Evolutionary conservation across 148 eudicot species (phyloP).

Genomic region (Fagopyrum homotropicum): DNA sequence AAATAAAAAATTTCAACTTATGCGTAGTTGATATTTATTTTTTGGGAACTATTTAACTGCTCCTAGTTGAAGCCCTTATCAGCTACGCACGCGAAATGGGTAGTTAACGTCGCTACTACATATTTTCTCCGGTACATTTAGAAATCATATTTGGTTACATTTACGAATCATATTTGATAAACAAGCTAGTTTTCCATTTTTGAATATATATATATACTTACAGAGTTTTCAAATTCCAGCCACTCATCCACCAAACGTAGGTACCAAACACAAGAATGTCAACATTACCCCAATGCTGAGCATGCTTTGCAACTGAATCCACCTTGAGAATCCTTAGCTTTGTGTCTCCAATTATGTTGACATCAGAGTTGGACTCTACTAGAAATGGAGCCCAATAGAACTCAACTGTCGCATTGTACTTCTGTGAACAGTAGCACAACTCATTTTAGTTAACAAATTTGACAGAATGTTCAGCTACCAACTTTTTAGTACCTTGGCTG

Average conservation of each 20-base stretch:
- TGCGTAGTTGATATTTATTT: too few relatives aligned
- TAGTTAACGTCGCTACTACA: too few relatives aligned
- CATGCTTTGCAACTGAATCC: slow-evolving; percentile 73
- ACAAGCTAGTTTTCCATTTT: too few relatives aligned
- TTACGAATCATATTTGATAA: too few relatives aligned
- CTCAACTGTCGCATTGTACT: slow-evolving; percentile 78
- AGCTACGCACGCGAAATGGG: too few relatives aligned
- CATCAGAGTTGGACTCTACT: slow-evolving; percentile 77
- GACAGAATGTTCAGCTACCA: not conserved
- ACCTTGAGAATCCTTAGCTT: slow-evolving; percentile 68
- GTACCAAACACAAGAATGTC: slow-evolving; percentile 82
- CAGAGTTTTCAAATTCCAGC: slow-evolving; percentile 59
- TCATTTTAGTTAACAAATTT: not conserved
- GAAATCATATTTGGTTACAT: too few relatives aligned
- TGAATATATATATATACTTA: slow-evolving; percentile 22
- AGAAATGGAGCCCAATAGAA: slow-evolving; percentile 97
- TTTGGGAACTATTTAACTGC: too few relatives aligned
- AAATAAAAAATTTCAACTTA: too few relatives aligned
- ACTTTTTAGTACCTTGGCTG: slow-evolving; percentile 42
- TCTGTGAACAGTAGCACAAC: slow-evolving; percentile 26
- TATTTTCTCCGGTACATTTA: too few relatives aligned
- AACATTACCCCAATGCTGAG: slow-evolving; percentile 68
- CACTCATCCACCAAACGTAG: slow-evolving; percentile 98
- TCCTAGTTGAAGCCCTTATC: too few relatives aligned
- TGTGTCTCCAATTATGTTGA: slow-evolving; percentile 56